Conservation (phyloP, 768 basidiomycete genomes). For the Tylopilus subfusipes region DNA sequence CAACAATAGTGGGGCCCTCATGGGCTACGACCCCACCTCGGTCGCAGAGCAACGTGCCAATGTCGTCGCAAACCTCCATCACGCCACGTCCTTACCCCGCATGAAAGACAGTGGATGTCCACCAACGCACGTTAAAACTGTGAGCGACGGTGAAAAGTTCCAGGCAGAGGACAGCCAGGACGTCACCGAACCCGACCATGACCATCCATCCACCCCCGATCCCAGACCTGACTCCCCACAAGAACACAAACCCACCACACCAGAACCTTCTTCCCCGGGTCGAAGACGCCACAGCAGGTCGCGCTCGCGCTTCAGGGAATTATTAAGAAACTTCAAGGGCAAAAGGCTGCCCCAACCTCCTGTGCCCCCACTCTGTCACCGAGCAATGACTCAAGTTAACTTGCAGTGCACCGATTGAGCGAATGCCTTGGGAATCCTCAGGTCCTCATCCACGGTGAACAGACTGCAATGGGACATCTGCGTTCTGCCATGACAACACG, state of each 20-base stretch:
- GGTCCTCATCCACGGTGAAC: constrained; percentile 98
- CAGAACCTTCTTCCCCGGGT: constrained; percentile 38
- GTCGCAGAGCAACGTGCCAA: constrained; percentile 79
- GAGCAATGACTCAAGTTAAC: constrained; percentile 68
- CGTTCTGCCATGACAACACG: constrained; percentile 85
- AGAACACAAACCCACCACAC: constrained; percentile 32
- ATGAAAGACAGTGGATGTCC: constrained; percentile 90
- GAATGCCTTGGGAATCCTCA: constrained; percentile 27
- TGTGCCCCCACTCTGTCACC: constrained; percentile 42
- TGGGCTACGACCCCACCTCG: constrained; percentile 38
- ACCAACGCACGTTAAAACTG: constrained; percentile 78
- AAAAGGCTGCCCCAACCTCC: constrained; percentile 55
- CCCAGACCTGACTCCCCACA: constrained; percentile 26
- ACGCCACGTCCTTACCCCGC: constrained; percentile 86
- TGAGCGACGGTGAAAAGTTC: constrained; percentile 76
- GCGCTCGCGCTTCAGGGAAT: constrained; percentile 55
- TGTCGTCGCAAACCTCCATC: constrained; percentile 85
- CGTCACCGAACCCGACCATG: neutral
- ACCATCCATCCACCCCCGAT: constrained; percentile 19
- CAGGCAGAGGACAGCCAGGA: constrained; percentile 36
- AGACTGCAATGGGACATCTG: constrained; percentile 89
- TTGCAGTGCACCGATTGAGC: neutral
- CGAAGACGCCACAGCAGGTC: constrained; percentile 73
- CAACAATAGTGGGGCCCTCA: constrained; percentile 13
- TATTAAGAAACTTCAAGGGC: constrained; percentile 69